Evolutionary conservation across 192 early-diverging fungal species (phyloP).

Genomic region (Lunasporangiospora selenospora): DNA sequence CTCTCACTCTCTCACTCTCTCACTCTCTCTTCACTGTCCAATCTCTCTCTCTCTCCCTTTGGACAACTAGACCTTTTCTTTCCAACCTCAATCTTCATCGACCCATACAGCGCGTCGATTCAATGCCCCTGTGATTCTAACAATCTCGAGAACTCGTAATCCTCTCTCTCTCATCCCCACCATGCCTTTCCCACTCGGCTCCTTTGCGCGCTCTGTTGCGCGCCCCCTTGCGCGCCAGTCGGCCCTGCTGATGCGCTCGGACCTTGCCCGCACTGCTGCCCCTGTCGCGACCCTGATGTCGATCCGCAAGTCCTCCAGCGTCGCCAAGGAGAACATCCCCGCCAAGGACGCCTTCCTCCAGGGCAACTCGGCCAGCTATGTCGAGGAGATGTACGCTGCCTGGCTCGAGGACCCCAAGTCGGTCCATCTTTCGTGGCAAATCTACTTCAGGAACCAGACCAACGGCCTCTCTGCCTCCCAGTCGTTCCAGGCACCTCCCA

Average conservation of each 20-base stretch:
- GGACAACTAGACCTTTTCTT: not conserved
- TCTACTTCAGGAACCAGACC: conserved; percentile 85
- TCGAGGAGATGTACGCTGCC: conserved; percentile 93
- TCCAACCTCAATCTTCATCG: not conserved
- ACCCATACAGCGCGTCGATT: not conserved
- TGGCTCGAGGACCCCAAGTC: conserved; percentile 84
- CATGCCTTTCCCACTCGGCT: not conserved
- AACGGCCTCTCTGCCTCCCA: conserved; percentile 60
- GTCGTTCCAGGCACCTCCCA: conserved; percentile 80
- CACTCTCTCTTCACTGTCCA: not conserved
- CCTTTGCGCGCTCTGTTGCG: conserved; percentile 1
- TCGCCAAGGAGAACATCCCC: conserved; percentile 44
- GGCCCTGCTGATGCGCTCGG: conserved; percentile 27
- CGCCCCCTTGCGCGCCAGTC: conserved; percentile 24
- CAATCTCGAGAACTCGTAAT: not conserved
- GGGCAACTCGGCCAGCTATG: conserved; percentile 79
- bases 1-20: not conserved
- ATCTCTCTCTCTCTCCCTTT: not conserved
- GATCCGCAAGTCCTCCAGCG: conserved; percentile 31
- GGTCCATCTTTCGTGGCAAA: conserved; percentile 93
- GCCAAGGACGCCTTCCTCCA: conserved; percentile 79
- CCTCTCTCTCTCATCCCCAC: not conserved
- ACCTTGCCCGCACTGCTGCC: conserved; percentile 19
- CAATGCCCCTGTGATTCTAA: not conserved
- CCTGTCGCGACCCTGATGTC: conserved; percentile 33